A percentile compares a stretch with the other conserved stretches of the same genome.
Evolutionary conservation across 352 stramenopile species (phyloP).

Genomic region (Globisporangium barbulae): DNA sequence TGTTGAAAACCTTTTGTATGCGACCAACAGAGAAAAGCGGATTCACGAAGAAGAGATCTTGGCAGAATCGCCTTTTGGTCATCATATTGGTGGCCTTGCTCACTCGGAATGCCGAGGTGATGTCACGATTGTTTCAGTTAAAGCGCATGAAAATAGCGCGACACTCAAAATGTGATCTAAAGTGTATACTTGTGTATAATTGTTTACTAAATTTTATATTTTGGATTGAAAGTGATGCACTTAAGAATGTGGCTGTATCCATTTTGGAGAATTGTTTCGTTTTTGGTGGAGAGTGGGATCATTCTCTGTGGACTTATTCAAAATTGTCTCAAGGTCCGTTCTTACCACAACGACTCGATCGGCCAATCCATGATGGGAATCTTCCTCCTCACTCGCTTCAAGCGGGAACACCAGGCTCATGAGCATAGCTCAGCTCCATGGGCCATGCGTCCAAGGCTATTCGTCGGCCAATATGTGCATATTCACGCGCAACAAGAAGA

Average conservation of each 20-base stretch:
- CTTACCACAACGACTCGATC: neutral
- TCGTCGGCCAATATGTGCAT: neutral
- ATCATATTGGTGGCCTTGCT: neutral
- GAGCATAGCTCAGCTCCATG: too few relatives aligned
- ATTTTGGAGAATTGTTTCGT: neutral
- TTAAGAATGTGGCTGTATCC: neutral
- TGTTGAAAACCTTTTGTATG: neutral
- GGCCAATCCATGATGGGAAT: neutral
- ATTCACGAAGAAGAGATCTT: neutral
- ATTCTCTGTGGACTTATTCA: neutral
- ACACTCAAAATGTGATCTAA: too few relatives aligned
- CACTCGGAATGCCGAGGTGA: neutral
- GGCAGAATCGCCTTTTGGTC: neutral
- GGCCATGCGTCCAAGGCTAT: too few relatives aligned
- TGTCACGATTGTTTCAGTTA: too few relatives aligned
- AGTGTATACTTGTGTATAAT: too few relatives aligned
- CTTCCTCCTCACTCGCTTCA: neutral
- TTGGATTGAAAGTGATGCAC: neutral
- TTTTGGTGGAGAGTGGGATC: neutral
- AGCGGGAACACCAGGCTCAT: neutral
- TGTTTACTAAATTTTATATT: too few relatives aligned
- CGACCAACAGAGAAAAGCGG: neutral
- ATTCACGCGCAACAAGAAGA: neutral
- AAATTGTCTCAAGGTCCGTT: neutral
- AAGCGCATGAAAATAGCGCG: too few relatives aligned